A percentile compares a stretch with the other conserved stretches of the same genome.
Conservation (phyloP, 257 asterid species). For the Capsicum chinense region DNA sequence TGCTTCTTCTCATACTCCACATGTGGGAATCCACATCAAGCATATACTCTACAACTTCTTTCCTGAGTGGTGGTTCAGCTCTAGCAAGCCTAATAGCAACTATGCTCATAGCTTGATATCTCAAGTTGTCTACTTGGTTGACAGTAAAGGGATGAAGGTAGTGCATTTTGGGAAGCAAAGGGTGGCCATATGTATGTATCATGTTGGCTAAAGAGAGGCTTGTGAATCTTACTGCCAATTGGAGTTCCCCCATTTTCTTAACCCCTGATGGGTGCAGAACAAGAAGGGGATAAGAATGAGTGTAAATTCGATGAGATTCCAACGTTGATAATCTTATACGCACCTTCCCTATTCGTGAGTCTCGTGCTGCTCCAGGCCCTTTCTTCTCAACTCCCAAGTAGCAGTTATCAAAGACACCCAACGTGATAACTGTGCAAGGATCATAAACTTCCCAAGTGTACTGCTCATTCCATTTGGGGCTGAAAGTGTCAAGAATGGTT, state of each 20-base stretch:
- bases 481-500: constrained; percentile 61
- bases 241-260: constrained; percentile 80
- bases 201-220: constrained; percentile 60
- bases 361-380: constrained; percentile 41
- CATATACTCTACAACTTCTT: constrained; percentile 79
- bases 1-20: constrained; percentile 90
- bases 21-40: constrained; percentile 73
- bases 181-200: constrained; percentile 57
- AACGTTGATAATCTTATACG: constrained; percentile 65
- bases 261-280: constrained; percentile 72
- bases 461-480: constrained; percentile 79
- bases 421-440: constrained; percentile 75
- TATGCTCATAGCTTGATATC: constrained; percentile 73
- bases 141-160: constrained; percentile 71
- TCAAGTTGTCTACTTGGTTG: constrained; percentile 62
- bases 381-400: constrained; percentile 50
- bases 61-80: constrained; percentile 80
- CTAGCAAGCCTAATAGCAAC: constrained; percentile 67
- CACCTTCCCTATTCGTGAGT: constrained; percentile 71
- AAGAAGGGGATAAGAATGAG: constrained; percentile 69
- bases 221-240: constrained; percentile 67
- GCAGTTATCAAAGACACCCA: constrained; percentile 75
- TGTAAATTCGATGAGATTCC: constrained; percentile 61
- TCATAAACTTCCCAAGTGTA: constrained; percentile 86
- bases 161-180: constrained; percentile 80